Base-by-base conservation (phyloP, 164 flowering plant species). In the Annona cherimola region DNA sequence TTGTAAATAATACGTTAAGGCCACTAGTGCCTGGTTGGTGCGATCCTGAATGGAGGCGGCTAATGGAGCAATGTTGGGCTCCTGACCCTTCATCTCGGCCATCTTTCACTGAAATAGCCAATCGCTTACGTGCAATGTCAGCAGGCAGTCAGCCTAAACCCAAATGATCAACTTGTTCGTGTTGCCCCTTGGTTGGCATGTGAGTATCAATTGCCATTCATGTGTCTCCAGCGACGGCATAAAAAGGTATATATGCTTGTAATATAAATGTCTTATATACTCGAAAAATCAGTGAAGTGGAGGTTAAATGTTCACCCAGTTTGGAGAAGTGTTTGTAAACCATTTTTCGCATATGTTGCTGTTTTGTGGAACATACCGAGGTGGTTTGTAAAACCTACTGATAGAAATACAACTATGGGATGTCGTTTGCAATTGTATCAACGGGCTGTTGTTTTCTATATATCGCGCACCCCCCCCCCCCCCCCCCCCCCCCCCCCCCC, bases 1-100 rank as follows among this genome's bases (percentile, higher is more conserved):
- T 90, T 66, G 92, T 90, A 67, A 88, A 81, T 63, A 90, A 90
- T 78, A 85, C 93, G 2, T 63, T 90, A 76, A 86, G 96, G 80
- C 96, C 96, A 61, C 83, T 81, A 1, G 81, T 90, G 20, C 96
- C 96, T 67, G 82, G 78, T 74, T 76, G 9, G 71, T 90, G 96
- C 69, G 96, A 90, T 77, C 44, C 82, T 20, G 93, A 90, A 67
- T 90, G 96, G 96, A 88, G 81, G 75, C 73, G 50, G 68, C 78
- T 90, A 42, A 90, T 90, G 96, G 96, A 90, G 83, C 83, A 87
- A 69, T 90, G 93, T 64, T 90, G 96, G 96, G 90, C 93, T 1
- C 96, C 93, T 4, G 87, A 89, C 71, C 96, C 92, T 42, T 67
- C 80, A 5, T 82, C 57, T 65, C 79, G 96, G 73, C 96, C 96